Evolutionary conservation across 169 alveolate genomes (phyloP).

Genomic region (Cystoisospora suis): DNA sequence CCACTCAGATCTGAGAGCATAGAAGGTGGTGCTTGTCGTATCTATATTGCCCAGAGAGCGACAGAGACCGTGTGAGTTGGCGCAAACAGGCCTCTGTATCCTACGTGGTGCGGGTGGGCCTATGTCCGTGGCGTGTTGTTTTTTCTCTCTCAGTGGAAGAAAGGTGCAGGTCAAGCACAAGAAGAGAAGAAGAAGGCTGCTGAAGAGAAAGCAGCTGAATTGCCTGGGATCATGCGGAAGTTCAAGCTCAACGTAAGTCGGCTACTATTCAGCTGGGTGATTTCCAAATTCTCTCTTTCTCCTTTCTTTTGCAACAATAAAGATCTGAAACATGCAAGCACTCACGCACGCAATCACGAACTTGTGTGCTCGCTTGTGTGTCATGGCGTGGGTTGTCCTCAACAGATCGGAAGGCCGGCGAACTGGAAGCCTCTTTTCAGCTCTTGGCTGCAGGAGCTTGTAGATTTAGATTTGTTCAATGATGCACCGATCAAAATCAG

Average conservation of each 20-base stretch:
- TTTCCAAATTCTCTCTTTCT: too few relatives aligned
- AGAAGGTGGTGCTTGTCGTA: too few relatives aligned
- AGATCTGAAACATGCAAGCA: too few relatives aligned
- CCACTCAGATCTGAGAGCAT: too few relatives aligned
- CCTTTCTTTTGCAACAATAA: too few relatives aligned
- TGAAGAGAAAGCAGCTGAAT: neutral
- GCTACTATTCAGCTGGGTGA: neutral
- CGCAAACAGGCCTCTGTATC: too few relatives aligned
- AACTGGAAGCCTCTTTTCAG: neutral
- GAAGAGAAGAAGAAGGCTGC: conserved; percentile 4
- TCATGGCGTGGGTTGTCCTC: too few relatives aligned
- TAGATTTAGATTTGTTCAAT: neutral
- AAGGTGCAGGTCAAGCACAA: conserved; percentile 1
- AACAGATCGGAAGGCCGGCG: neutral
- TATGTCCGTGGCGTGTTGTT: neutral
- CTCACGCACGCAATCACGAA: too few relatives aligned
- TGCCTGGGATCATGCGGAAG: neutral
- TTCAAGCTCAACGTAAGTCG: neutral
- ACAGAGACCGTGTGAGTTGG: too few relatives aligned
- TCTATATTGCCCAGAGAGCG: too few relatives aligned
- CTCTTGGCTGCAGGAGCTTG: neutral
- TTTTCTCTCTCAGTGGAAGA: neutral
- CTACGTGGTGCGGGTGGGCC: too few relatives aligned
- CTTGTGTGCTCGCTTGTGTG: too few relatives aligned
- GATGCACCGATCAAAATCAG: neutral